phyloP scores from a whole-genome alignment of 768 basidiomycete species.

The Trametes coccinea region DNA sequence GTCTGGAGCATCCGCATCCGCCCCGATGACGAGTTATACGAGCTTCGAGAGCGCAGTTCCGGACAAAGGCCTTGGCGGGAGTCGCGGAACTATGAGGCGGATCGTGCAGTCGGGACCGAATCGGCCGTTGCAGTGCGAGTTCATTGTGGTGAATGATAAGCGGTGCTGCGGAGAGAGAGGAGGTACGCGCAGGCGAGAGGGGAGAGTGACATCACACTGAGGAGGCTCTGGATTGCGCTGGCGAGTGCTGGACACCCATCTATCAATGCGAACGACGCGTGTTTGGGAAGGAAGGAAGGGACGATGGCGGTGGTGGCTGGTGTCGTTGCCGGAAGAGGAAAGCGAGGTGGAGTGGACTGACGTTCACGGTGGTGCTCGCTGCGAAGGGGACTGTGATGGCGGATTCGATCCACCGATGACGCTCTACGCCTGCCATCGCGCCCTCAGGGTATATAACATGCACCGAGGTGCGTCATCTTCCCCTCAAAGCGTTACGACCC shows the following conservation, averaged over 20 bases:
- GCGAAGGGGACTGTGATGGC: background rate
- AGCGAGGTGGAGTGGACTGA: conserved; percentile 5
- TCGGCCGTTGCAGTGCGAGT: background rate
- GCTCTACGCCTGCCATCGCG: background rate
- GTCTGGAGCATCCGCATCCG: too few relatives aligned
- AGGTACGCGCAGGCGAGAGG: background rate
- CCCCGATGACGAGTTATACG: too few relatives aligned
- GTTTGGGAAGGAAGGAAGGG: background rate
- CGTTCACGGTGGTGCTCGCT: conserved; percentile 1
- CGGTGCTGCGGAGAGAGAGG: background rate
- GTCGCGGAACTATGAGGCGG: too few relatives aligned
- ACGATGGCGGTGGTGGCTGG: background rate
- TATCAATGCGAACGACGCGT: too few relatives aligned
- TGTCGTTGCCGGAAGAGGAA: background rate
- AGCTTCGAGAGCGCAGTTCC: too few relatives aligned
- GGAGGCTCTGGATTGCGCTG: background rate
- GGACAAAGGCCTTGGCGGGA: too few relatives aligned
- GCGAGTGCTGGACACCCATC: background rate
- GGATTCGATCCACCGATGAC: conserved; percentile 10
- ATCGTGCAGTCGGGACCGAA: background rate
- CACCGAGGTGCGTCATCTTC: background rate
- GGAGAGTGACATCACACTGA: conserved; percentile 4
- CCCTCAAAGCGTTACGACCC: conserved; percentile 13
- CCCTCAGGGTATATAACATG: background rate
- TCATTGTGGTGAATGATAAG: background rate